These are phyloP conservation scores for Thielaviopsis punctulata DNA, from an alignment of 2,329 filamentous ascomycete genomes.

Conservation along the genomic window DNA sequence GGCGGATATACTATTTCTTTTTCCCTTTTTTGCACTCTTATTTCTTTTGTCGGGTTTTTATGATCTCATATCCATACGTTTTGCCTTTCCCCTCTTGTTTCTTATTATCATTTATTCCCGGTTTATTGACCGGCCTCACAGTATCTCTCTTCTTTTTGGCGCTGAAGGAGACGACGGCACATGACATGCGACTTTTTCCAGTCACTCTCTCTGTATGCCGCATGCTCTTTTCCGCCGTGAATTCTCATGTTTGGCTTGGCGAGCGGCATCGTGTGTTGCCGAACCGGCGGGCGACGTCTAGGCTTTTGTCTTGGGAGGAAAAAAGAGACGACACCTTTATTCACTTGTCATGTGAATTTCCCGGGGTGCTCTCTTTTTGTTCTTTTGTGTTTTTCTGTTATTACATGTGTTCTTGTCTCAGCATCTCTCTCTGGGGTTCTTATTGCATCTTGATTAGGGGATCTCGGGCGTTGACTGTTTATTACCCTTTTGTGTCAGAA, in stretches of 20 bases:
- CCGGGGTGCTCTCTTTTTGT: not conserved
- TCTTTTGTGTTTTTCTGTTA: not conserved
- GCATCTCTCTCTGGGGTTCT: constrained; percentile 13
- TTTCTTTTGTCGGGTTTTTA: constrained; percentile 2
- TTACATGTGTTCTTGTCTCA: constrained; percentile 8
- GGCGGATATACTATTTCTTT: not conserved
- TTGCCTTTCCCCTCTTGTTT: not conserved
- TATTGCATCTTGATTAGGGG: constrained; percentile 11
- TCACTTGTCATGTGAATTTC: not conserved
- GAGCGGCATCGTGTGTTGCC: too few species aligned
- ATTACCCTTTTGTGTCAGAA: not conserved
- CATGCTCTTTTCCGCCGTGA: too few species aligned
- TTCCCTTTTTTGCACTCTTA: constrained; percentile 3
- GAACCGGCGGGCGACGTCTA: too few species aligned
- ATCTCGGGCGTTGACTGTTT: constrained; percentile 4
- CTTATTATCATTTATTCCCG: not conserved
- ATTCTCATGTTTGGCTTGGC: too few species aligned
- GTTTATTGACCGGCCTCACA: too few species aligned
- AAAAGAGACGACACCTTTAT: too few species aligned
- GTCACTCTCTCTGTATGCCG: too few species aligned
- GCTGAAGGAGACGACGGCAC: not conserved
- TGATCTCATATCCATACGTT: constrained; percentile 1
- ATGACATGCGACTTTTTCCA: too few species aligned
- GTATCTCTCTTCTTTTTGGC: not conserved
- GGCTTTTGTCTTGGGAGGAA: not conserved